Base-by-base conservation (phyloP, 345 rosid genomes). In the Hypericum perforatum region DNA sequence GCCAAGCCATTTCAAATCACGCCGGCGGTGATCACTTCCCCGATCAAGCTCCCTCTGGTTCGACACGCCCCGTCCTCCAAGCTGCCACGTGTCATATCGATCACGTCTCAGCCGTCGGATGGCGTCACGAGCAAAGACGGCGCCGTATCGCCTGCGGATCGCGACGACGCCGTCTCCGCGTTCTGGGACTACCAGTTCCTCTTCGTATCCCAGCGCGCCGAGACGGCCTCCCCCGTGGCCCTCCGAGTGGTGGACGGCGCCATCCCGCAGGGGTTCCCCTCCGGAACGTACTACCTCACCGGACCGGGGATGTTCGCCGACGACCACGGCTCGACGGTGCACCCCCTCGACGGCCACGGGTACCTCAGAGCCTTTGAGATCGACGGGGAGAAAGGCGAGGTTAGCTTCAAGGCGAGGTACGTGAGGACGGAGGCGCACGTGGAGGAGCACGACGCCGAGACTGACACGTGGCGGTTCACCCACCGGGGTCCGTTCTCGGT, bases 261-360 rank as follows among this genome's bases (percentile, higher is more conserved):
- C 8, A 58, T 90, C 54, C 95, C 91, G 0, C 0, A 66, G 8
- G 78, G 84, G 63, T 86, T 90, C 64, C 94, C 95, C 8, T 67
- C 79, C 3, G 95, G 97, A 32, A 90, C 91, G 0, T 90, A 90
- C 61, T 90, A 84, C 71, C 66, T 90, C 6, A 56, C 86, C 43
- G 95, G 97, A 11, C 97, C 95, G 3, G 95, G 97, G 7, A 64
- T 90, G 6, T 90, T 90, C 58, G 53, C 76, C 0, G 97, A 90
- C 39, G 97, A 90, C 54, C 78, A 90, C 7, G 97, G 97, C 11
- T 90, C 97, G 9, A 77, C 91, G 3, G 95, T 90, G 51, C 97
- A 86, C 61, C 97, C 97, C 2, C 53, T 90, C 6, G 97, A 90
- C 56, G 95, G 95, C 10, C 97, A 90, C 8, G 94, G 97, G 2